Percentiles rank a stretch among this genome's conserved stretches.
Conservation (phyloP, 306 rosid genomes). For the Arachis hypogaea region DNA sequence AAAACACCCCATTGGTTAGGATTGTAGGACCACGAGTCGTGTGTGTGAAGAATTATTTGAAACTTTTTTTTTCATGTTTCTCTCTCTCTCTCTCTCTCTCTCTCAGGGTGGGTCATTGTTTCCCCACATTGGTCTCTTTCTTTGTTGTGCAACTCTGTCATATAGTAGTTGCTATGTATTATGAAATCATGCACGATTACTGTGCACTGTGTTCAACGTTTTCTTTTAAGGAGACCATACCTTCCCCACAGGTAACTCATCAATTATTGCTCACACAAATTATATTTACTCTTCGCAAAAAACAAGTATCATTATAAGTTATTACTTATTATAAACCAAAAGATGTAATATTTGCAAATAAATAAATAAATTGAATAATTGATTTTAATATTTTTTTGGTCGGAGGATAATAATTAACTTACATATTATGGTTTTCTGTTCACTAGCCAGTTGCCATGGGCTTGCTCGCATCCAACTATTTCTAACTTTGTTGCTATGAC, state of each 20-base stretch:
- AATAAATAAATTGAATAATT: too few species aligned
- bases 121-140: constrained; percentile 9
- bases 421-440: too few species aligned
- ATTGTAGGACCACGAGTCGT: background rate
- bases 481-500: background rate
- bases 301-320: background rate
- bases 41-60: background rate
- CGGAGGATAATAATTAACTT: too few species aligned
- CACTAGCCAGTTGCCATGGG: background rate
- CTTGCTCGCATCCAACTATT: background rate
- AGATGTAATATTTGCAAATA: background rate
- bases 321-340: background rate
- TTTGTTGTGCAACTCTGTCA: constrained; percentile 4
- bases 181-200: background rate
- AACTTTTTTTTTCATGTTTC: too few species aligned
- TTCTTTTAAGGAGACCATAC: constrained; percentile 48
- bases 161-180: background rate
- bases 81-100: background rate
- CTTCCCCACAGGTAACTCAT: background rate
- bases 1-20: constrained; percentile 8
- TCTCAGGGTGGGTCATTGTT: constrained; percentile 5
- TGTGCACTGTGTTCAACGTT: background rate
- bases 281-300: background rate
- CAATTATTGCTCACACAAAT: background rate
- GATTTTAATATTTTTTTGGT: too few species aligned